Evolutionary conservation across 2,329 filamentous ascomycete genomes (phyloP).

Genomic region (Fusarium buharicum): DNA sequence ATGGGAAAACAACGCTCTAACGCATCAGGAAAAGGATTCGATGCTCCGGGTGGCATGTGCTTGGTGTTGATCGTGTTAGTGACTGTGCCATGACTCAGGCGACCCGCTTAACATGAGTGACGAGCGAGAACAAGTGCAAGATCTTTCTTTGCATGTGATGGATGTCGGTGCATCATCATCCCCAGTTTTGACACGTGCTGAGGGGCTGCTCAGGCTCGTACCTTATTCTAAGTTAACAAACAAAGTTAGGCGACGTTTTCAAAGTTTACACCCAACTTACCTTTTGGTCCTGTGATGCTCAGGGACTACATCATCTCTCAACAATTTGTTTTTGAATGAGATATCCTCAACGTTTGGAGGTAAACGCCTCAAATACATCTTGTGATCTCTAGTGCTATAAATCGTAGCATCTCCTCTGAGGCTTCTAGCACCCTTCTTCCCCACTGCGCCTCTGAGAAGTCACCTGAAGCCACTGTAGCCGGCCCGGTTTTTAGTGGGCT

Average conservation of each 20-base stretch:
- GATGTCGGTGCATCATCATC: conserved; percentile 37
- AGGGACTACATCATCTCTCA: conserved; percentile 11
- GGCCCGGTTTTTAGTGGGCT: conserved; percentile 41
- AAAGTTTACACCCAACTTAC: too few relatives aligned
- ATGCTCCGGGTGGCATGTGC: conserved; percentile 22
- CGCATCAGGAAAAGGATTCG: conserved; percentile 28
- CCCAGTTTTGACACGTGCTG: conserved; percentile 46
- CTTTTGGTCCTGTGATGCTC: conserved; percentile 31
- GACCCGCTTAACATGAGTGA: conserved; percentile 31
- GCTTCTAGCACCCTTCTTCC: conserved; percentile 38
- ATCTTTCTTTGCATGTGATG: conserved; percentile 42
- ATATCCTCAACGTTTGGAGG: conserved; percentile 1
- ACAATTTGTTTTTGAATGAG: conserved; percentile 6
- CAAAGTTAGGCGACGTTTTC: conserved; percentile 4
- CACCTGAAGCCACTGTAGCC: conserved; percentile 38
- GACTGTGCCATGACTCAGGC: conserved; percentile 31
- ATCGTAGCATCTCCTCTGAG: conserved; percentile 10
- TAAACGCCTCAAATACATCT: conserved; percentile 15
- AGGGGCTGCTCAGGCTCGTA: conserved; percentile 15
- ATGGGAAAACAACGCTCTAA: conserved; percentile 30
- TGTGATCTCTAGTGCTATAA: conserved; percentile 3
- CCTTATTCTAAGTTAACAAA: conserved; percentile 5
- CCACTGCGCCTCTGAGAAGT: conserved; percentile 32
- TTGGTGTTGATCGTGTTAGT: conserved; percentile 35
- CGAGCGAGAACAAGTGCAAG: conserved; percentile 3